Conservation (phyloP, 768 basidiomycete species). For the Macrocybe gigantea region DNA sequence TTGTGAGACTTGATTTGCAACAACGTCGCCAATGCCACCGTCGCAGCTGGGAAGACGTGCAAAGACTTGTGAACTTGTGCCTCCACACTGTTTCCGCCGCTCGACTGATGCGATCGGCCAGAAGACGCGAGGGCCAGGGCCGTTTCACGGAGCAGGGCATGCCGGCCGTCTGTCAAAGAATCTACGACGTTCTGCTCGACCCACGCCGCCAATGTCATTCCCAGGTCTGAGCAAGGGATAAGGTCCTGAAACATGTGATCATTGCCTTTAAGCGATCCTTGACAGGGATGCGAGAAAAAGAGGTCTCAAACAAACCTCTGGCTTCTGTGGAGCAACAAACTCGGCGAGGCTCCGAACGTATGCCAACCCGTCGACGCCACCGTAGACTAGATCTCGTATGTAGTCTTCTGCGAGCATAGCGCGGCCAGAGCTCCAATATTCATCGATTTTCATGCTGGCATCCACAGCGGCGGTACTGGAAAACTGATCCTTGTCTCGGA, state of each 20-base stretch:
- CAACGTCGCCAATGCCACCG: conserved; percentile 32
- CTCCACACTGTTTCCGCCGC: conserved; percentile 17
- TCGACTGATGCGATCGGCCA: conserved; percentile 3
- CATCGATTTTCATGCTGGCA: conserved; percentile 13
- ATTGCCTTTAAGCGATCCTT: neutral
- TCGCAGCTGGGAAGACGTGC: conserved; percentile 35
- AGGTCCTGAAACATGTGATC: neutral
- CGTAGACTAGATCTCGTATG: conserved; percentile 70
- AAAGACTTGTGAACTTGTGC: conserved; percentile 35
- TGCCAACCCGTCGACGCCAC: conserved; percentile 70
- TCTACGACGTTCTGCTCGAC: conserved; percentile 38
- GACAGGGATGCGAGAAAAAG: neutral
- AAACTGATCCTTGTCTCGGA: no score
- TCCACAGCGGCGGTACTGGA: conserved; percentile 2
- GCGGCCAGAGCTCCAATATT: conserved; percentile 45
- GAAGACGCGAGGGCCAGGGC: conserved; percentile 6
- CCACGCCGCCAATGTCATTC: conserved; percentile 36
- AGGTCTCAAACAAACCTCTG: conserved; percentile 15
- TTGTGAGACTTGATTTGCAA: conserved; percentile 38
- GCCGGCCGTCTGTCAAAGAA: conserved; percentile 41
- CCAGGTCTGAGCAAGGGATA: conserved; percentile 19
- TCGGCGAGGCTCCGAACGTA: conserved; percentile 75
- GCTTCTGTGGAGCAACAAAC: conserved; percentile 38
- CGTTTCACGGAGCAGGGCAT: conserved; percentile 37
- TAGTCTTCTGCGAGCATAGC: conserved; percentile 61